A percentile compares a stretch with the other conserved stretches of the same genome.
These are phyloP conservation scores for Escovopsis sp. DNA, from an alignment of 2,329 filamentous ascomycete genomes.

Conservation along the genomic window DNA sequence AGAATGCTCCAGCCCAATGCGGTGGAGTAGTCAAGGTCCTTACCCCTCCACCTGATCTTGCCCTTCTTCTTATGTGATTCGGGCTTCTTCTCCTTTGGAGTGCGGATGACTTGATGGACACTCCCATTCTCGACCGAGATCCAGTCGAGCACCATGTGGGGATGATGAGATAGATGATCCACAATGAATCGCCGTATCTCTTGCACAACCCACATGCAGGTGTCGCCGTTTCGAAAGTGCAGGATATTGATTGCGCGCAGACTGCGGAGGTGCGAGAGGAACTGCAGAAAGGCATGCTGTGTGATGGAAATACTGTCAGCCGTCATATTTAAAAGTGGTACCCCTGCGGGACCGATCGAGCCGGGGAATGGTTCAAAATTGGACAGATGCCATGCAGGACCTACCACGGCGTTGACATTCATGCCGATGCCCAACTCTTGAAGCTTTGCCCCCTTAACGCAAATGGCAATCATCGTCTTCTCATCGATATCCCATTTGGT, in stretches of 20 bases:
- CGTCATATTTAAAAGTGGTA: neutral
- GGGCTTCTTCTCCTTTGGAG: constrained; percentile 15
- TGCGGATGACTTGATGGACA: constrained; percentile 34
- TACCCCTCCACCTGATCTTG: constrained; percentile 11
- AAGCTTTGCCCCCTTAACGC: constrained; percentile 31
- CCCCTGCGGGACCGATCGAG: too few species aligned
- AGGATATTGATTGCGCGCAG: constrained; percentile 43
- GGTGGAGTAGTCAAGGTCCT: constrained; percentile 7
- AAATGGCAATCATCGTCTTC: constrained; percentile 39
- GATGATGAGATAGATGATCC: constrained; percentile 41
- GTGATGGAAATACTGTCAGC: constrained; percentile 1
- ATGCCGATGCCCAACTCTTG: constrained; percentile 43
- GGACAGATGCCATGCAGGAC: constrained; percentile 11
- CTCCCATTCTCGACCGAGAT: constrained; percentile 38
- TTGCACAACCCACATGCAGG: constrained; percentile 39
- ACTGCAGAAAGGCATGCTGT: constrained; percentile 44
- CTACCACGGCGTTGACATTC: constrained; percentile 38
- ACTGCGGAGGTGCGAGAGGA: constrained; percentile 29
- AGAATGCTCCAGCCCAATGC: neutral
- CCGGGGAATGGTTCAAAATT: too few species aligned
- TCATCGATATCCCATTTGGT: constrained; percentile 42
- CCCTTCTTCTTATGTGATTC: constrained; percentile 22
- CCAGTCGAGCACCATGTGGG: constrained; percentile 42
- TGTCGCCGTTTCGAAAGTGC: constrained; percentile 39
- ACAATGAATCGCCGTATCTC: constrained; percentile 45